Evolutionary conservation across 163 green algal species (phyloP).

Genomic region (Smithsoniella earleae): DNA sequence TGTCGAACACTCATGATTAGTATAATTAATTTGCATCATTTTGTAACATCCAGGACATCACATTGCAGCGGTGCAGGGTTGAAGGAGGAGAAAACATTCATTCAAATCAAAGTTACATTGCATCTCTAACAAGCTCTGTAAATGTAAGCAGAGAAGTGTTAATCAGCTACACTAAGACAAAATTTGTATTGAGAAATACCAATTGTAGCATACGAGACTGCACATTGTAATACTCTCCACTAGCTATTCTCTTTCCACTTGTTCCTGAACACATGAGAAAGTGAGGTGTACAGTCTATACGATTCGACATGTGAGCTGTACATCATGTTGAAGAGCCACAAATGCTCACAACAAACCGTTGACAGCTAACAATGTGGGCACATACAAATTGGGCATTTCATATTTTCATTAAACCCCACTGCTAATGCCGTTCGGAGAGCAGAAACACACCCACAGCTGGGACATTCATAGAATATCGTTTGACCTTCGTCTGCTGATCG

Average conservation of each 20-base stretch:
- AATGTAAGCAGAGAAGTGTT: neutral
- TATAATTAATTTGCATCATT: too few relatives aligned
- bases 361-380: neutral
- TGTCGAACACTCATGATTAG: too few relatives aligned
- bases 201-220: too few relatives aligned
- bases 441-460: constrained; percentile 54
- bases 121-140: neutral
- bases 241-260: constrained; percentile 25
- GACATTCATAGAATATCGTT: constrained; percentile 89
- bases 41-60: too few relatives aligned
- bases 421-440: too few relatives aligned
- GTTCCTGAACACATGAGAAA: constrained; percentile 12
- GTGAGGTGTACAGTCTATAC: neutral
- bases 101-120: too few relatives aligned
- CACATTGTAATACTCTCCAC: too few relatives aligned
- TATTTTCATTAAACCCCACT: too few relatives aligned
- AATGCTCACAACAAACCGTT: neutral
- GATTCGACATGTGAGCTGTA: neutral
- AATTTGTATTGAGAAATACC: too few relatives aligned
- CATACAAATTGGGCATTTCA: neutral
- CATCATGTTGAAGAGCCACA: neutral
- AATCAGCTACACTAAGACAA: neutral
- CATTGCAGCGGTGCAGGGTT: too few relatives aligned
- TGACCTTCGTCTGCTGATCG: constrained; percentile 85
- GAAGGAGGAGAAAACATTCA: too few relatives aligned